Evolutionary conservation across 306 rosid species (phyloP).

Genomic region (Acmispon strigosus): DNA sequence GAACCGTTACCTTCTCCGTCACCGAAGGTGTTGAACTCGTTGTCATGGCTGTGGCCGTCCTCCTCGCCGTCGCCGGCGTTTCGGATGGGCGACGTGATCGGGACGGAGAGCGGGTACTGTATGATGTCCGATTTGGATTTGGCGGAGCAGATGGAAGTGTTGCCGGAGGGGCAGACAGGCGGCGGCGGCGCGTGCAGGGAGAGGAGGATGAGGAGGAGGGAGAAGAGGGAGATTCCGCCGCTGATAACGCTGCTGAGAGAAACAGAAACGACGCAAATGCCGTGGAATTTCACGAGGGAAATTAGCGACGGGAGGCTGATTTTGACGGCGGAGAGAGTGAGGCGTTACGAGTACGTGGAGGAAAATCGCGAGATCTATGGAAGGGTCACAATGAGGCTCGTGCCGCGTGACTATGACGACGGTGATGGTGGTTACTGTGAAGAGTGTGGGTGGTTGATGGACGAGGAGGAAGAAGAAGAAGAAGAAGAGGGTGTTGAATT

Average conservation of each 20-base stretch:
- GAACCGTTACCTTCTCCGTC: background rate
- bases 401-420: background rate
- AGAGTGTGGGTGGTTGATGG: background rate
- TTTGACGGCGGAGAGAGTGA: constrained; percentile 26
- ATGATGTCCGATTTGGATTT: background rate
- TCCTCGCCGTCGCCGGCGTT: background rate
- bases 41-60: background rate
- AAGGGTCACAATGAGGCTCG: constrained; percentile 37
- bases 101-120: constrained; percentile 63
- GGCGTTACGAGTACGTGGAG: constrained; percentile 24
- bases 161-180: background rate
- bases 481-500: background rate
- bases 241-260: constrained; percentile 32
- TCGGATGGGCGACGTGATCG: constrained; percentile 44
- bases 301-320: constrained; percentile 36
- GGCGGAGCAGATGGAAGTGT: background rate
- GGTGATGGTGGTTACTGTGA: background rate
- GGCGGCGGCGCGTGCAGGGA: background rate
- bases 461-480: background rate
- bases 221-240: constrained; percentile 38
- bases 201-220: background rate
- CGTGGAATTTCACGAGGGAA: constrained; percentile 40
- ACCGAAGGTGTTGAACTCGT: no score
- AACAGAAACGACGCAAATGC: constrained; percentile 18
- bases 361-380: constrained; percentile 35